Conservation (phyloP, 768 basidiomycete species). For the Kockovaella imperatae region DNA sequence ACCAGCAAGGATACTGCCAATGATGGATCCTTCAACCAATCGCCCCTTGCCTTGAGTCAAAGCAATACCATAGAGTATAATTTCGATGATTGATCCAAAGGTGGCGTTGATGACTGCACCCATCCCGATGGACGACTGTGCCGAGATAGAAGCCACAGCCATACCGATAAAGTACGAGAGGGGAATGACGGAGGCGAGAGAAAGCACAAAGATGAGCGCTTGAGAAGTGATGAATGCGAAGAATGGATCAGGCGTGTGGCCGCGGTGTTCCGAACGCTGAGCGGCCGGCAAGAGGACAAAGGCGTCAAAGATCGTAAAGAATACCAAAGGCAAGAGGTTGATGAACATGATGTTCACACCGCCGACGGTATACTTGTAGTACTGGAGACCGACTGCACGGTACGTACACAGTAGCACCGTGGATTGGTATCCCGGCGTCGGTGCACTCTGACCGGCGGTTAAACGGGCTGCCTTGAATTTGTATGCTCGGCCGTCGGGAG, state of each 20-base stretch:
- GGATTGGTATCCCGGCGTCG: conserved; percentile 62
- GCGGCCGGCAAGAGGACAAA: conserved; percentile 67
- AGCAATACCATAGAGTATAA: conserved; percentile 84
- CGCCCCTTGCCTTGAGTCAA: conserved; percentile 83
- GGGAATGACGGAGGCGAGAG: conserved; percentile 86
- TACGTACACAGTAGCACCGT: conserved; percentile 93
- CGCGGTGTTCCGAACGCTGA: conserved; percentile 55
- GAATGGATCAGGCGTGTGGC: conserved; percentile 57
- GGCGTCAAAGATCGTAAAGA: conserved; percentile 92
- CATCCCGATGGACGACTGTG: conserved; percentile 97
- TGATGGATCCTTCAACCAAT: conserved; percentile 92
- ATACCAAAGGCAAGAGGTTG: conserved; percentile 85
- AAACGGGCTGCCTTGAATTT: conserved; percentile 66
- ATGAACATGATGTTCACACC: conserved; percentile 98
- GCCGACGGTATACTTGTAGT: conserved; percentile 98
- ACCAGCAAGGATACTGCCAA: conserved; percentile 89
- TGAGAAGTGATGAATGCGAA: conserved; percentile 64
- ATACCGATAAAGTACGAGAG: conserved; percentile 98
- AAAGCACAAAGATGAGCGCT: conserved; percentile 70
- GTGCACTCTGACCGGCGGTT: conserved; percentile 80
- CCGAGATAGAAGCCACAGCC: conserved; percentile 98
- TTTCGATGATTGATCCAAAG: conserved; percentile 97
- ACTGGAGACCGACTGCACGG: conserved; percentile 76
- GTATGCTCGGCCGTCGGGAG: conserved; percentile 48
- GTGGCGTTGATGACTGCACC: conserved; percentile 99